Conservation (phyloP, 2,329 filamentous ascomycete genomes). For the Clonostachys sp. region DNA sequence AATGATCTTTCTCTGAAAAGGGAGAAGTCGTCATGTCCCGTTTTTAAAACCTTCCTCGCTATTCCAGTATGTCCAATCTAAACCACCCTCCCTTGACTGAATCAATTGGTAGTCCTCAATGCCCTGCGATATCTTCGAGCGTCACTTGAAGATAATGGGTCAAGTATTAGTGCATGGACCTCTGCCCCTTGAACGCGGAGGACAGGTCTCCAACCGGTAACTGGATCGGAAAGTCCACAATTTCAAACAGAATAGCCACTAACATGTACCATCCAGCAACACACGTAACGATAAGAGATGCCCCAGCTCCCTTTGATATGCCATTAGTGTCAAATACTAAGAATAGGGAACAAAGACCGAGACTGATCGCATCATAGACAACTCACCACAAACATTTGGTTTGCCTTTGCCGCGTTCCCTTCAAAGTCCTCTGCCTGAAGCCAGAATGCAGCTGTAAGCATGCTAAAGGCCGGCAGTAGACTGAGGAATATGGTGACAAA, state of each 20-base stretch:
- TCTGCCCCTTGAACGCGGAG: slow-evolving; percentile 32
- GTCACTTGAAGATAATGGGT: no score
- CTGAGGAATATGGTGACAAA: slow-evolving; percentile 66
- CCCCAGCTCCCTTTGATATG: slow-evolving; percentile 36
- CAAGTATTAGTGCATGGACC: background rate
- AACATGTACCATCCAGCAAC: slow-evolving; percentile 53
- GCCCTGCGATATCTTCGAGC: no score
- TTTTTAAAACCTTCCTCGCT: no score
- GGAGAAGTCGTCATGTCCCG: no score
- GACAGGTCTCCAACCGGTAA: slow-evolving; percentile 54
- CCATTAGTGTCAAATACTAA: slow-evolving; percentile 4
- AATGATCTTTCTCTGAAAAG: no score
- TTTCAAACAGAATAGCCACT: slow-evolving; percentile 46
- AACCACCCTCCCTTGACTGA: no score
- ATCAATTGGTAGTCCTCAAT: no score
- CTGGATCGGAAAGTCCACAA: slow-evolving; percentile 52
- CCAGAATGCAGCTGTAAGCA: slow-evolving; percentile 60
- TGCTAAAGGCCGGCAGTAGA: slow-evolving; percentile 53
- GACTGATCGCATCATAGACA: slow-evolving; percentile 6
- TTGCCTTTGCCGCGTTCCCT: slow-evolving; percentile 14
- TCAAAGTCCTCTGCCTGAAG: slow-evolving; percentile 31
- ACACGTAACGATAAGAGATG: slow-evolving; percentile 41
- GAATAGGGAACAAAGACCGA: slow-evolving; percentile 19
- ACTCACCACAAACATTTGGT: slow-evolving; percentile 16
- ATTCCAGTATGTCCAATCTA: no score